phyloP scores from a whole-genome alignment of 2,329 filamentous ascomycete genomes.

The Aspergillus unguis region DNA sequence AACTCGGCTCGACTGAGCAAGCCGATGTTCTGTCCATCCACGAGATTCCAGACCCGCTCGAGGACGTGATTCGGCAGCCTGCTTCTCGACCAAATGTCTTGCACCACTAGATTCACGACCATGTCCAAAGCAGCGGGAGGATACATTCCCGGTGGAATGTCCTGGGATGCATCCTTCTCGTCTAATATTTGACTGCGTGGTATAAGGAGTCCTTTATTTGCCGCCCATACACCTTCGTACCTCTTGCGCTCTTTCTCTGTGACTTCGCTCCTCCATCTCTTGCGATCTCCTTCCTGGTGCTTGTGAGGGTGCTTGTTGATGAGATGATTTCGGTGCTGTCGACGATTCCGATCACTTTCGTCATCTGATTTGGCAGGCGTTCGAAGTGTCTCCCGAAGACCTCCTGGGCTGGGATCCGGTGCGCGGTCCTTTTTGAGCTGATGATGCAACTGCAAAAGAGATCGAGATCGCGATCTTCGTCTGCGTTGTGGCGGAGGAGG shows the following conservation, averaged over 20 bases:
- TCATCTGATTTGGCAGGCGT: constrained; percentile 36
- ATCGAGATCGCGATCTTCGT: constrained; percentile 35
- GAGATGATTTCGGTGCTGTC: constrained; percentile 34
- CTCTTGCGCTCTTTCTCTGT: constrained; percentile 46
- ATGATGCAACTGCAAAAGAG: constrained; percentile 34
- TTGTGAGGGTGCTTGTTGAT: constrained; percentile 47
- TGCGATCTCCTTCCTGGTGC: constrained; percentile 48
- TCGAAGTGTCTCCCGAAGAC: constrained; percentile 44
- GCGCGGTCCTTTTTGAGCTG: constrained; percentile 28
- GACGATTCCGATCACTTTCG: constrained; percentile 21
- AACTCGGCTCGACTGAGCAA: constrained; percentile 46
- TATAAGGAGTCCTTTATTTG: constrained; percentile 45
- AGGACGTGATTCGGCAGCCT: constrained; percentile 38
- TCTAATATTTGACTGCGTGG: constrained; percentile 15
- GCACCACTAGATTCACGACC: constrained; percentile 46
- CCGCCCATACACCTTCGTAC: constrained; percentile 52
- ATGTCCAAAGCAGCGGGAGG: constrained; percentile 33
- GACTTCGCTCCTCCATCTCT: constrained; percentile 43
- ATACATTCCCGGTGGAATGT: constrained; percentile 15
- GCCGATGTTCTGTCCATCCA: constrained; percentile 37
- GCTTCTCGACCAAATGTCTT: constrained; percentile 50
- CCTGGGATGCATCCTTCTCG: constrained; percentile 10
- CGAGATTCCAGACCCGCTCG: constrained; percentile 47
- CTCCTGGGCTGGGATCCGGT: constrained; percentile 37
- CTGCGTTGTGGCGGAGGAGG: constrained; percentile 40